Evolutionary conservation across 78 protist genomes (phyloP).

Genomic region (Tieghemostelium lacteum): DNA sequence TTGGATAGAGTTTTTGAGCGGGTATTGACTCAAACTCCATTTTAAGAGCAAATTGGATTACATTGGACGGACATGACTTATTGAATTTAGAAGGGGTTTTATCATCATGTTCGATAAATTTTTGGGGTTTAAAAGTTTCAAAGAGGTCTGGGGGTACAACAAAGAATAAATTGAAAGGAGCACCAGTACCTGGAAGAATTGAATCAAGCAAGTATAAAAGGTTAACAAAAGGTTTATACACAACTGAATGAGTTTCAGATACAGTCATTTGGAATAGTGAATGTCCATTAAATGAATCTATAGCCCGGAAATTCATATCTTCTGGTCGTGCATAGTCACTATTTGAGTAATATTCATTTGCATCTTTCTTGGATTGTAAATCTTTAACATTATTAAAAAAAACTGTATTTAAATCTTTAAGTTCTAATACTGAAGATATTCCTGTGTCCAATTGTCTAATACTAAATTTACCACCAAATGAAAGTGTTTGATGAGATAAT

Average conservation of each 20-base stretch:
- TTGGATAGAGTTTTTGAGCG: neutral
- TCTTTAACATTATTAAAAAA: neutral
- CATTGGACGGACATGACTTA: neutral
- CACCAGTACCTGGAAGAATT: neutral
- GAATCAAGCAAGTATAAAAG: neutral
- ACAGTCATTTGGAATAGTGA: neutral
- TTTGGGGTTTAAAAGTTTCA: neutral
- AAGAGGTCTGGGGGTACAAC: neutral
- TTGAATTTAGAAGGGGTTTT: neutral
- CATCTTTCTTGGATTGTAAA: neutral
- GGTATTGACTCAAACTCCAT: neutral
- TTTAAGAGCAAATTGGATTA: neutral
- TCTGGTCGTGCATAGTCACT: neutral
- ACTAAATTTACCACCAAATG: neutral
- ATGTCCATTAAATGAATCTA: neutral
- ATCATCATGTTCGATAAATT: neutral
- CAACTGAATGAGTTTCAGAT: neutral
- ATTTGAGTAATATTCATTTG: neutral
- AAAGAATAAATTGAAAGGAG: neutral
- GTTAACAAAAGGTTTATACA: neutral
- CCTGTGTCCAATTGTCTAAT: neutral
- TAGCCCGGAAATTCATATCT: neutral
- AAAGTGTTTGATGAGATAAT: slow-evolving; percentile 2
- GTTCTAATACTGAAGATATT: neutral
- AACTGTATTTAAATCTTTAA: neutral